A percentile compares a stretch with the other conserved stretches of the same genome.
phyloP scores from a whole-genome alignment of 805 yeast genomes.

The Sungouiella blattae region DNA sequence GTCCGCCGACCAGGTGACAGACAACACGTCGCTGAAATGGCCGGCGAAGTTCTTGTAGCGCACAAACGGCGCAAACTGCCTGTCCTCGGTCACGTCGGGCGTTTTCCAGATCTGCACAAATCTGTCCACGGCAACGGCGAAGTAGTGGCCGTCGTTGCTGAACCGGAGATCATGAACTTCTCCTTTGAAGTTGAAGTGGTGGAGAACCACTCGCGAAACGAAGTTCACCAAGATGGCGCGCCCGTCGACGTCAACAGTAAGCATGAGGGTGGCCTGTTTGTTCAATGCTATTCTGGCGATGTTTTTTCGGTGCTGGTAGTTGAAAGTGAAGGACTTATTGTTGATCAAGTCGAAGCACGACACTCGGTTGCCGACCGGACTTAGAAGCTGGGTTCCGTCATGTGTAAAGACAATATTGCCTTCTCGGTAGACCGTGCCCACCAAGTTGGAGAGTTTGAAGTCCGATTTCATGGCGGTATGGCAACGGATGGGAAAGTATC shows the following conservation, averaged over 20 bases:
- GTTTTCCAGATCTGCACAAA: slow-evolving; percentile 92
- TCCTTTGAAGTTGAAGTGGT: slow-evolving; percentile 91
- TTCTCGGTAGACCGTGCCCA: slow-evolving; percentile 92
- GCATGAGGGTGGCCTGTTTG: slow-evolving; percentile 70
- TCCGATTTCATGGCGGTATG: slow-evolving; percentile 91
- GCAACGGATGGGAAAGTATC: too few species aligned
- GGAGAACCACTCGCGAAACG: slow-evolving; percentile 76
- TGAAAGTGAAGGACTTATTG: slow-evolving; percentile 82
- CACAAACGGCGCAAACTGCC: slow-evolving; percentile 95
- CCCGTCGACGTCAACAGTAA: slow-evolving; percentile 88
- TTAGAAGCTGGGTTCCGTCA: slow-evolving; percentile 78
- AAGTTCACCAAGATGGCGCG: slow-evolving; percentile 90
- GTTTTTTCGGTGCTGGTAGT: slow-evolving; percentile 88
- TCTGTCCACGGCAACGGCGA: slow-evolving; percentile 82
- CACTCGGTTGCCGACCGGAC: slow-evolving; percentile 95
- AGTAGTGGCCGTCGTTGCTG: slow-evolving; percentile 82
- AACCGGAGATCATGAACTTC: slow-evolving; percentile 71
- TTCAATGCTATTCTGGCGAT: slow-evolving; percentile 78
- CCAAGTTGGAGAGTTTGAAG: slow-evolving; percentile 77
- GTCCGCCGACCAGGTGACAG: slow-evolving; percentile 86
- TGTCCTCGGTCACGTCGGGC: slow-evolving; percentile 73
- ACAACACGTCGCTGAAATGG: slow-evolving; percentile 76
- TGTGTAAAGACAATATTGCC: slow-evolving; percentile 86
- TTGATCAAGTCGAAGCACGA: slow-evolving; percentile 82
- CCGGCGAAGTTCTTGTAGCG: slow-evolving; percentile 90